Evolutionary conservation across 2,329 filamentous ascomycete genomes (phyloP), one percentile per base, ranked within the genome.

Genomic region (Coniochaeta prunicola): DNA sequence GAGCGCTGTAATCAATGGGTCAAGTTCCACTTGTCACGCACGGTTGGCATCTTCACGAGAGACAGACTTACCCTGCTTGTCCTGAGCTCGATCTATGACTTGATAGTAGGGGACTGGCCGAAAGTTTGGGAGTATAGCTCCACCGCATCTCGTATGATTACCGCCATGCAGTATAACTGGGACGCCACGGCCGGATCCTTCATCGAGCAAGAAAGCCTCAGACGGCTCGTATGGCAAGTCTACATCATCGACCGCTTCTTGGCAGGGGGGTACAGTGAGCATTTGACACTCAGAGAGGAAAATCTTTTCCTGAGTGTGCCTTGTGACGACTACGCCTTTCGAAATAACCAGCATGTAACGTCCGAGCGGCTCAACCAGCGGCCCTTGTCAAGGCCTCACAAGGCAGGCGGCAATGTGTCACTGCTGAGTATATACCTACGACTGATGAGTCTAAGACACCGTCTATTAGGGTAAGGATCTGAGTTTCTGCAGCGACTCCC

Each of bases 101-200:
- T 74, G 34, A 63, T 75, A 28, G 67, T 68, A 10, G 71, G 71
- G 26, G 69, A 70, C 33, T 71, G 72, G 57, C 70, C 71, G 59
- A 75, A 75, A 61, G 70, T 73, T 12, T 76, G 74, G 74, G 72
- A 74, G 59, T 72, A 71, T 53, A 69, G 74, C 53, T 72, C 72
- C 6, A 64, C 73, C 8, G 72, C 71, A 3, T 67, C 68, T 9
- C 68, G 74, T 21, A 64, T 75, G 45, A 71, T 75, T 68, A 65
- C 70, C 19, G 73, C 72, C 13, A 63, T 76, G 26, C 74, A 75
- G 57, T 61, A 73, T 9, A 76, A 76, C 61, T 76, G 73, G 73
- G 71, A 75, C 33, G 68, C 62, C 15, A 62, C 60, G 12, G 65
- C 66, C 19, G 67, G 69, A 5, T 64, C 69, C 4, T 74, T 73